These are phyloP conservation scores for Patellaria atrata DNA, from an alignment of 495 filamentous ascomycete genomes.

Conservation along the genomic window DNA sequence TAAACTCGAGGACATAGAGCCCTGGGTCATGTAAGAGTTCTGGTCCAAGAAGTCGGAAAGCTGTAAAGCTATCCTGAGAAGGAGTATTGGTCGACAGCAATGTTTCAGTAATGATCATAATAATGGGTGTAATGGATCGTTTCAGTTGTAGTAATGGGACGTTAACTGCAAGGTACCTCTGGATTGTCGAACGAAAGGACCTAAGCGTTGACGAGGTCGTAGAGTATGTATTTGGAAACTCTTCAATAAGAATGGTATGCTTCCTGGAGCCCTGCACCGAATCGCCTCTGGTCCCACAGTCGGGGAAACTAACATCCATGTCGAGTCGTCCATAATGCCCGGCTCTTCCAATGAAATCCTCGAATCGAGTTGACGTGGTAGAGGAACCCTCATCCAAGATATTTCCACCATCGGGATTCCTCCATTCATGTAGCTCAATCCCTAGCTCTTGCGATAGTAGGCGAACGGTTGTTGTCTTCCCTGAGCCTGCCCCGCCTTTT, in stretches of 20 bases:
- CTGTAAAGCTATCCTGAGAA: conserved; percentile 75
- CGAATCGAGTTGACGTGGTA: conserved; percentile 63
- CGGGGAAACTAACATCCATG: conserved; percentile 21
- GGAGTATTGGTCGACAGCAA: conserved; percentile 59
- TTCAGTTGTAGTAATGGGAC: conserved; percentile 29
- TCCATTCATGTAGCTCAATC: conserved; percentile 77
- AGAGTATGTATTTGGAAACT: conserved; percentile 76
- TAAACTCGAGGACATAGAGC: conserved; percentile 72
- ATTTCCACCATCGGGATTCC: conserved; percentile 55
- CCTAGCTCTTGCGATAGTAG: conserved; percentile 57
- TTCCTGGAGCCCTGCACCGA: conserved; percentile 16
- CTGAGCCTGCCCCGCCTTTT: conserved; percentile 82
- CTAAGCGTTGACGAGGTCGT: conserved; percentile 50
- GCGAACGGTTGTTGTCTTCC: conserved; percentile 77
- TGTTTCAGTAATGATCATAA: conserved; percentile 86
- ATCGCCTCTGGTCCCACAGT: neutral
- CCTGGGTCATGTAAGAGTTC: conserved; percentile 66
- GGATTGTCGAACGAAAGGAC: conserved; percentile 60
- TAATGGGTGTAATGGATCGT: conserved; percentile 49
- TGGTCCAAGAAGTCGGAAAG: conserved; percentile 72
- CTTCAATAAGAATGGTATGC: conserved; percentile 73
- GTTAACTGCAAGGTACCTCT: conserved; percentile 55
- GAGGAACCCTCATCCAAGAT: conserved; percentile 41
- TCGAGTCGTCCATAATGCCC: conserved; percentile 67
- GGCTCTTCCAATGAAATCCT: conserved; percentile 72